Evolutionary conservation across 148 eudicot species (phyloP).

Genomic region (Rhododendron molle): DNA sequence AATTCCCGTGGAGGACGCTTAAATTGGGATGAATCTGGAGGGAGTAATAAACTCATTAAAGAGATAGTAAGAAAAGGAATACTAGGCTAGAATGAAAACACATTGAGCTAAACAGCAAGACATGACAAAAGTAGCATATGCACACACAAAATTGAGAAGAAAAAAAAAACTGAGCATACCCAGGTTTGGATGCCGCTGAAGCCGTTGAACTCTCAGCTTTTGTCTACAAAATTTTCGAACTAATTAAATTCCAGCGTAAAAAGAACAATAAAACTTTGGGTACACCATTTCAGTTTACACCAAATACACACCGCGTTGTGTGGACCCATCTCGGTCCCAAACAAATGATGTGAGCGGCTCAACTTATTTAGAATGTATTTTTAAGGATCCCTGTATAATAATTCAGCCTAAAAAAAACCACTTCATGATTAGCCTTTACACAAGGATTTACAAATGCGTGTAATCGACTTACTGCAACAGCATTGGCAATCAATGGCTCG

Average conservation of each 20-base stretch:
- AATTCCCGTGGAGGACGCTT: no score
- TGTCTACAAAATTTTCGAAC: conserved; percentile 23
- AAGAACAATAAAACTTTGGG: no score
- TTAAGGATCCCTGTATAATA: no score
- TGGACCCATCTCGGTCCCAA: not conserved
- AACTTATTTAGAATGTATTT: not conserved
- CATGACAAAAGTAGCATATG: not conserved
- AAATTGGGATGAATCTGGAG: no score
- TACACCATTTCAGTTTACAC: no score
- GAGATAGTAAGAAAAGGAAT: not conserved
- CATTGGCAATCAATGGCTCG: conserved; percentile 39
- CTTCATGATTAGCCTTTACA: not conserved
- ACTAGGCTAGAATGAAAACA: not conserved
- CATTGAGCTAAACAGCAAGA: not conserved
- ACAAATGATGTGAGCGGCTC: not conserved
- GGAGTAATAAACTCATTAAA: no score
- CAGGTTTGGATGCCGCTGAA: conserved; percentile 46
- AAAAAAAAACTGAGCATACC: conserved; percentile 27
- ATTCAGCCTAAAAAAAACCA: not conserved
- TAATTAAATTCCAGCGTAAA: no score
- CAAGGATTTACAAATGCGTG: not conserved
- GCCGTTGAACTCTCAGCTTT: conserved; percentile 42
- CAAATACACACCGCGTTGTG: not conserved
- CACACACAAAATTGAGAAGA: not conserved
- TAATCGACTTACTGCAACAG: conserved; percentile 57